Evolutionary conservation across 2,329 filamentous ascomycete genomes (phyloP).

Genomic region (Aureobasidium melanogenum): DNA sequence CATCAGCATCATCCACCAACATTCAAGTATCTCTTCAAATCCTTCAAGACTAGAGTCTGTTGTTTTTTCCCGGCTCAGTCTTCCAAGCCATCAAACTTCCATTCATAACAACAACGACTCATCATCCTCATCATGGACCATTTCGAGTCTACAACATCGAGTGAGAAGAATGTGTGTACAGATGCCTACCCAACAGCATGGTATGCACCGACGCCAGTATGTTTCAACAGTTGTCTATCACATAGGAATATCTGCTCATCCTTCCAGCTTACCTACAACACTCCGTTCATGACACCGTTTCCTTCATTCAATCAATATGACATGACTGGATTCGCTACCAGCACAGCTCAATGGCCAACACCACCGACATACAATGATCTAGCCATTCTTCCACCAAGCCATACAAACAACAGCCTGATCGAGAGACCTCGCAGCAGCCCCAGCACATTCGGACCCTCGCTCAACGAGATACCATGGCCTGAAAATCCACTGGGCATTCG

Average conservation of each 20-base stretch:
- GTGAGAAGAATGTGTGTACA: slow-evolving; percentile 6
- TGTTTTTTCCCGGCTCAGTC: neutral
- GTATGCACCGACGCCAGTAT: slow-evolving; percentile 8
- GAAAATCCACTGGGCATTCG: slow-evolving; percentile 33
- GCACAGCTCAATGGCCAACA: slow-evolving; percentile 11
- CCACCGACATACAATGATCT: slow-evolving; percentile 2
- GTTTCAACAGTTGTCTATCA: neutral
- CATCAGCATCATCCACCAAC: slow-evolving; percentile 3
- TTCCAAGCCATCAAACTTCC: neutral
- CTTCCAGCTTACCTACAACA: slow-evolving; percentile 19
- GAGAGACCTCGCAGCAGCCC: slow-evolving; percentile 10
- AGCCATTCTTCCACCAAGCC: neutral
- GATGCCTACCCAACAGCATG: slow-evolving; percentile 5
- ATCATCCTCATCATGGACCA: slow-evolving; percentile 6
- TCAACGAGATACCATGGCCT: slow-evolving; percentile 31
- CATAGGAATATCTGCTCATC: neutral
- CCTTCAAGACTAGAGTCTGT: neutral
- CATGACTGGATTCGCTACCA: slow-evolving; percentile 18
- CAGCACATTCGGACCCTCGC: slow-evolving; percentile 22
- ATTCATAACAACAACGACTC: neutral
- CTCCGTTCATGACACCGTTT: slow-evolving; percentile 27
- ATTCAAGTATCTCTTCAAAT: neutral
- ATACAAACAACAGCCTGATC: neutral
- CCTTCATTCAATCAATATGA: slow-evolving; percentile 21
- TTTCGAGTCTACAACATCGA: slow-evolving; percentile 2